Base-by-base conservation (phyloP, 306 rosid genomes). In the Astragalus glycyphyllos region DNA sequence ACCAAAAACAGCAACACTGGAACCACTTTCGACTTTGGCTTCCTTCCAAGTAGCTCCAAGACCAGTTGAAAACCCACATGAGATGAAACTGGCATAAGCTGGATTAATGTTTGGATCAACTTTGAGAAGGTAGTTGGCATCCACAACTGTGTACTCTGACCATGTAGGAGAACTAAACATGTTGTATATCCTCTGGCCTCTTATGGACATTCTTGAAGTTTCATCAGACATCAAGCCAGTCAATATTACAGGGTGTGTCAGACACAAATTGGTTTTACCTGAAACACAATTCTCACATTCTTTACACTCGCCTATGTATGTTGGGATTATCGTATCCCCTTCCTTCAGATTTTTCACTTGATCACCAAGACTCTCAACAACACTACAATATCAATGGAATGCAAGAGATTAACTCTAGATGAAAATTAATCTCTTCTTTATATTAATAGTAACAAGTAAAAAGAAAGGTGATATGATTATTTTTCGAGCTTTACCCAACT, bases 61-160 rank as follows among this genome's bases (percentile, higher is more conserved):
- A 13, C 81, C 81, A 45, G 81, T 77, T 62, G 81, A 77, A 63
- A 77, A 70, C 2, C 81, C 77, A 70, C 81, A 77, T 53, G 81
- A 77, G 68, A 77, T 77, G 68, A 77, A 77, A 64, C 81, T 77
- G 1, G 81, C 81, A 77, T 70, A 17, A 3, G 68, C 53, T 53
- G 7, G 51, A 77, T 61, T 11, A 31, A 77, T 77, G 53, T 10
- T 62, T 51, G 72, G 50, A 77, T 77, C 81, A 69, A 77, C 72
- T 61, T 69, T 77, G 8, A 69, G 20, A 12, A 35, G 9, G 13
- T 69, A 77, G 42, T 69, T 69, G 23, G 15, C 65, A 77, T 77
- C 76, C 42, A 34, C 49, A 32, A 77, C 76, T 47, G 42, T 57
- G 64, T 77, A 77, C 35, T 77, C 81, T n/a, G 76, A 61, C 81